These are phyloP conservation scores for Hura crepitans DNA, from an alignment of 441 rosid genomes.

Conservation along the genomic window DNA sequence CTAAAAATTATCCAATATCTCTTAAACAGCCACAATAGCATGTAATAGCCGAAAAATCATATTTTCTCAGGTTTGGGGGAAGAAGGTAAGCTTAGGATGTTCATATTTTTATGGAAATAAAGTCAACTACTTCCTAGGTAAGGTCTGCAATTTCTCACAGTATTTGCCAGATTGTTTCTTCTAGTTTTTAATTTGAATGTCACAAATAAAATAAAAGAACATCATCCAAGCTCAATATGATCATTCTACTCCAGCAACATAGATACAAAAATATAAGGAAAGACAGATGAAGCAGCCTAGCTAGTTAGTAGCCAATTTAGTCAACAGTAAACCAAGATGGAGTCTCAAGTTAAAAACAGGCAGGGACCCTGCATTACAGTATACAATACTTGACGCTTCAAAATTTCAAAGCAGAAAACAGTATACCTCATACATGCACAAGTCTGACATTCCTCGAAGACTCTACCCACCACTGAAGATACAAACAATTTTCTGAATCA, in stretches of 20 bases:
- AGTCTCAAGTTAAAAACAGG: background rate
- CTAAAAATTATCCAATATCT: background rate
- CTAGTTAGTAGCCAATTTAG: background rate
- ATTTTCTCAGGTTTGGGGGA: no score
- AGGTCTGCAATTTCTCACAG: background rate
- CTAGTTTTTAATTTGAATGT: background rate
- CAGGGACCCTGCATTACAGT: background rate
- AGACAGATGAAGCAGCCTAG: background rate
- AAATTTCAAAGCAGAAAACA: background rate
- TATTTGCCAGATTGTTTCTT: background rate
- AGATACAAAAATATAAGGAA: background rate
- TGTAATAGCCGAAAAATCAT: background rate
- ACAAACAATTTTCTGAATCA: conserved; percentile 41
- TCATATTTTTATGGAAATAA: background rate
- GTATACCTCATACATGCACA: conserved; percentile 57
- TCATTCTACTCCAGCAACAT: background rate
- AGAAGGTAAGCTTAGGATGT: background rate
- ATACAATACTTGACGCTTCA: background rate
- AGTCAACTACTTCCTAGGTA: background rate
- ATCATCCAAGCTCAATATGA: background rate
- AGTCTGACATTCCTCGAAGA: conserved; percentile 66
- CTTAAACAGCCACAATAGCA: background rate
- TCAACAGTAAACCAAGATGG: background rate
- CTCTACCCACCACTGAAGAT: conserved; percentile 54
- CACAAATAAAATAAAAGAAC: background rate